Base-by-base conservation (phyloP, 176 grass and related monocot species). In the Triticum dicoccoides region DNA sequence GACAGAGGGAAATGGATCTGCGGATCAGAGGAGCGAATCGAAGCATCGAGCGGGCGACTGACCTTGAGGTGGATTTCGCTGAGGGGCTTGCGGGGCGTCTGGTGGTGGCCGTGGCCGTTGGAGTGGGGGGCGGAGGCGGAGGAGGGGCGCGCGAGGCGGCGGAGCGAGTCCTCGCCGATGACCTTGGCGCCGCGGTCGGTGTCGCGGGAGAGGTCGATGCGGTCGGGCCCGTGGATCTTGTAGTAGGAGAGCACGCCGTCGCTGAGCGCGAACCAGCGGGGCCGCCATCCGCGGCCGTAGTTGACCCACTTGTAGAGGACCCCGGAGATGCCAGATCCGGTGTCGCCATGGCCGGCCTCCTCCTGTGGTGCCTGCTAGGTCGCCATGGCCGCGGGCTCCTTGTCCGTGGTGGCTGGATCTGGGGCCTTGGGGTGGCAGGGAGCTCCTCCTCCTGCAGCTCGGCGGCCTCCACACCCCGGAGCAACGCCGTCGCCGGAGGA, bases 291-390 rank as follows among this genome's bases (percentile, higher is more conserved):
- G 54, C 91, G 90, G 38, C 97, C 97, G 84, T 99, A 99, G 86
- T 99, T 99, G 79, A 96, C 97, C 97, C 97, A 99, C 84, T 99
- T 99, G 88, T 96, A 87, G 23, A 99, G 90, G 69, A 99, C 86
- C 39, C 97, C 97, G 3, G 94, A 91, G 86, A 99, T 99, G 78
- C 94, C 92, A n/a, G n/a, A n/a, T n/a, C n/a, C n/a, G n/a, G n/a
- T n/a, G n/a, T n/a, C n/a, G n/a, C n/a, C n/a, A n/a, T n/a, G n/a
- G n/a, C n/a, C n/a, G n/a, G n/a, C n/a, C n/a, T n/a, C n/a, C n/a
- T n/a, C n/a, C n/a, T n/a, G n/a, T n/a, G n/a, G n/a, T n/a, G n/a
- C n/a, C n/a, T n/a, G n/a, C n/a, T n/a, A n/a, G n/a, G n/a, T n/a
- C n/a, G n/a, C n/a, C n/a, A n/a, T n/a, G n/a, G n/a, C n/a, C n/a